phyloP scores from a whole-genome alignment of 768 basidiomycete genomes.

The Mycena vitilis region DNA sequence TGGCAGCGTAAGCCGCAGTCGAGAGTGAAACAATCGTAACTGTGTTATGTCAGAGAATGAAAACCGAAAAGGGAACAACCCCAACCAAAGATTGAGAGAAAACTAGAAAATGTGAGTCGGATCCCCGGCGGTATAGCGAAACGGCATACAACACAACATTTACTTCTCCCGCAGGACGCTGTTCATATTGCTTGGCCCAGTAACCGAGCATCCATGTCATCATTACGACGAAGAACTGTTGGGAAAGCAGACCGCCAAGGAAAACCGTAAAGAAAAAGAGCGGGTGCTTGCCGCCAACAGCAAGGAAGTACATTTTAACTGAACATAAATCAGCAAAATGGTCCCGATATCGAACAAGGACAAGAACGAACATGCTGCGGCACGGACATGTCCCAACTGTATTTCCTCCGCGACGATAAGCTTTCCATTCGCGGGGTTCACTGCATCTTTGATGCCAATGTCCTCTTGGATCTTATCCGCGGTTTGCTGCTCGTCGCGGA shows the following conservation, averaged over 20 bases:
- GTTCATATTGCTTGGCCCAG: constrained; percentile 32
- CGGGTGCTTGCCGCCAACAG: constrained; percentile 26
- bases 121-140: not conserved
- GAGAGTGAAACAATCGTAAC: constrained; percentile 42
- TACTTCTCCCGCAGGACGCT: constrained; percentile 18
- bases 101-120: not conserved
- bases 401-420: constrained; percentile 75
- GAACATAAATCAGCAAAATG: not conserved
- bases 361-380: constrained; percentile 38
- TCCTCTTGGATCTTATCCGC: constrained; percentile 35
- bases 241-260: constrained; percentile 18
- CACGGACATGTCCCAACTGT: constrained; percentile 66
- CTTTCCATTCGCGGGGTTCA: constrained; percentile 57
- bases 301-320: constrained; percentile 33
- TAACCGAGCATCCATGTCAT: constrained; percentile 34
- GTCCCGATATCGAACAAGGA: not conserved
- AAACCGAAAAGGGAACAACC: not conserved
- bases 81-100: constrained; percentile 24
- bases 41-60: not conserved
- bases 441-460: constrained; percentile 35
- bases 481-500: constrained; percentile 28
- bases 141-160: constrained; percentile 21
- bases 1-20: constrained; percentile 40
- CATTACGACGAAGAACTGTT: constrained; percentile 5
- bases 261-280: constrained; percentile 27